Percentiles rank a stretch among this genome's conserved stretches.
Evolutionary conservation across 768 basidiomycete genomes (phyloP).

Genomic region (Epithele typhae): DNA sequence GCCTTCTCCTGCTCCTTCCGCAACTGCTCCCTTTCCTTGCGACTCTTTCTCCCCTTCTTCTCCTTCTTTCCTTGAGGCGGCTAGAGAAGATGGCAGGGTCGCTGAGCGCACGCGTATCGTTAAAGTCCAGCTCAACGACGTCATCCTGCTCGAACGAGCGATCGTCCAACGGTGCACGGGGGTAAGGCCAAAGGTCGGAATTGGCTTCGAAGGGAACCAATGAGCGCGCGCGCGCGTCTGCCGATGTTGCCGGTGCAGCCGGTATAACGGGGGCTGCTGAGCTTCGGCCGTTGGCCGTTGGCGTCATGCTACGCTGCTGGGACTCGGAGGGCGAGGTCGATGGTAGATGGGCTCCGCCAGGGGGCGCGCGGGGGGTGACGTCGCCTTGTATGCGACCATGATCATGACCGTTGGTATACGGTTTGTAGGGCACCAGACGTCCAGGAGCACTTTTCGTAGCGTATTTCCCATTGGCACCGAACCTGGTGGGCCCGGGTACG

Average conservation of each 20-base stretch:
- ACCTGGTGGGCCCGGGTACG: constrained; percentile 15
- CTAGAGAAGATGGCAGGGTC: constrained; percentile 53
- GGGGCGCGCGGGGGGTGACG: constrained; percentile 58
- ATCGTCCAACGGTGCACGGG: constrained; percentile 41
- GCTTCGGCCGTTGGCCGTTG: neutral
- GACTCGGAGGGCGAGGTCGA: constrained; percentile 7
- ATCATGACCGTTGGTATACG: neutral
- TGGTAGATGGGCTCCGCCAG: constrained; percentile 19
- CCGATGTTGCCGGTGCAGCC: neutral
- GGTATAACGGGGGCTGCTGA: neutral
- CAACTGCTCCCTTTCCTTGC: constrained; percentile 35
- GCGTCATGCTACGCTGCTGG: neutral
- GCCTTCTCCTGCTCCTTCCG: constrained; percentile 36
- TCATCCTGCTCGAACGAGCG: constrained; percentile 39
- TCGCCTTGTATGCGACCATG: constrained; percentile 33
- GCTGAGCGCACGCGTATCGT: constrained; percentile 68
- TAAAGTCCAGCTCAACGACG: constrained; percentile 73
- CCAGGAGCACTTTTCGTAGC: constrained; percentile 7
- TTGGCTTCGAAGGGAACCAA: constrained; percentile 62
- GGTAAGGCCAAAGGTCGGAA: constrained; percentile 71
- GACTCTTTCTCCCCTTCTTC: constrained; percentile 25
- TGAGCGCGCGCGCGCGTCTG: constrained; percentile 15
- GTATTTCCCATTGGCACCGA: constrained; percentile 4
- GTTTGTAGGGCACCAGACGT: constrained; percentile 3
- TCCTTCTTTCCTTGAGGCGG: constrained; percentile 26